Evolutionary conservation across 176 grass and related monocot genomes (phyloP).

Genomic region (Sorghum bicolor): DNA sequence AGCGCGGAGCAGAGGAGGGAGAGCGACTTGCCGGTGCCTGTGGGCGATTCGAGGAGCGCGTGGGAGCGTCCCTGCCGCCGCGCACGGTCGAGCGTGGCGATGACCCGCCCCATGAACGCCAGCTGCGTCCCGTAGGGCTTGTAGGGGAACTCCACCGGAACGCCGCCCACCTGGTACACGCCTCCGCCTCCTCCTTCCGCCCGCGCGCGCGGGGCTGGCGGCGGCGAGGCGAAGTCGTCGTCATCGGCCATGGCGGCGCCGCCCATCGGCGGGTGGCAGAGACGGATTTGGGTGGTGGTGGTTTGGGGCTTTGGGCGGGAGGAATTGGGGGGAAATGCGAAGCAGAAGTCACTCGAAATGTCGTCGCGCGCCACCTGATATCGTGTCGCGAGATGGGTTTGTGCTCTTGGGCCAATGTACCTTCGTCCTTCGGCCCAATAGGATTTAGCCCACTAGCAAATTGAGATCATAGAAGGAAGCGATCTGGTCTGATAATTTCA

Average conservation of each 20-base stretch:
- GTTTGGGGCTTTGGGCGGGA: conserved; percentile 24
- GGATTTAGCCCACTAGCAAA: no score
- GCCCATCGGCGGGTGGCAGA: neutral
- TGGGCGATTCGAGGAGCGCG: conserved; percentile 93
- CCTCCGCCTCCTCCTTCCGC: neutral
- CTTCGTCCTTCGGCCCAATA: neutral
- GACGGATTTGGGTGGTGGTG: neutral
- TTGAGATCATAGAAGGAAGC: no score
- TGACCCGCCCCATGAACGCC: conserved; percentile 95
- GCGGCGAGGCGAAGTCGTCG: conserved; percentile 33
- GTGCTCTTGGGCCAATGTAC: neutral
- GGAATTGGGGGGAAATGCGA: conserved; percentile 26
- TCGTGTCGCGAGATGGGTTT: neutral
- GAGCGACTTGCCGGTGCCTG: conserved; percentile 89
- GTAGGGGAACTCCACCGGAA: conserved; percentile 91
- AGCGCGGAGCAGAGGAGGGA: conserved; percentile 95
- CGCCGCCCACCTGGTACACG: conserved; percentile 79
- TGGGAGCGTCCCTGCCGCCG: conserved; percentile 74
- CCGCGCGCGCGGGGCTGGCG: conserved; percentile 14
- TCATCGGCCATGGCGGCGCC: conserved; percentile 4
- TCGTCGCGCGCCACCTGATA: neutral
- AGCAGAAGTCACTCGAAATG: conserved; percentile 7
- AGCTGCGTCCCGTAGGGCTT: conserved; percentile 90
- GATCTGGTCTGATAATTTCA: no score
- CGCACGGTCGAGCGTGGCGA: conserved; percentile 71